Conservation (phyloP, 495 filamentous ascomycete species). For the Barbatosphaeria neglecta region DNA sequence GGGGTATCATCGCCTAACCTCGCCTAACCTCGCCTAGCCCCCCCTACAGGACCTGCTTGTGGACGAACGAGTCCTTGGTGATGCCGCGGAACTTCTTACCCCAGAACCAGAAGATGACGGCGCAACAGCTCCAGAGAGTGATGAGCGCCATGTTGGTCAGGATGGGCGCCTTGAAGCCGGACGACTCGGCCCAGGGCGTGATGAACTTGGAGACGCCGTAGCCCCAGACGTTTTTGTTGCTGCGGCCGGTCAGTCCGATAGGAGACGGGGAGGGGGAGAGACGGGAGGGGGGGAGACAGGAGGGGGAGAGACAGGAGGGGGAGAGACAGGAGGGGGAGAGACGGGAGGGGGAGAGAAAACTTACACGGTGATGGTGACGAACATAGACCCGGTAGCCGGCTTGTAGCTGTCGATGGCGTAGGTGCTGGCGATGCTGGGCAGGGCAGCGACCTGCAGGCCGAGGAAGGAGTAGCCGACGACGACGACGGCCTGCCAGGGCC, state of each 20-base stretch:
- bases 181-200: slow-evolving; percentile 23
- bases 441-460: slow-evolving; percentile 41
- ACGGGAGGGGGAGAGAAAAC: neutral
- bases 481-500: slow-evolving; percentile 44
- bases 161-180: slow-evolving; percentile 12
- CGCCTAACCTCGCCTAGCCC: too few relatives aligned
- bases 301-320: neutral
- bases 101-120: slow-evolving; percentile 42
- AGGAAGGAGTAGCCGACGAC: slow-evolving; percentile 41
- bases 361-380: slow-evolving; percentile 37
- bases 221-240: slow-evolving; percentile 44
- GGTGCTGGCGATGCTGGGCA: slow-evolving; percentile 41
- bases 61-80: slow-evolving; percentile 42
- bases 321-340: neutral
- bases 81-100: slow-evolving; percentile 46
- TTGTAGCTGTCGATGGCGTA: slow-evolving; percentile 50
- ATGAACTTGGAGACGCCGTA: slow-evolving; percentile 40
- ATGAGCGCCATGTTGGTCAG: slow-evolving; percentile 43
- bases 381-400: slow-evolving; percentile 40
- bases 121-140: slow-evolving; percentile 40
- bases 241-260: neutral
- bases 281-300: neutral
- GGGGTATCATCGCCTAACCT: too few relatives aligned
- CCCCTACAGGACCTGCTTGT: too few relatives aligned
- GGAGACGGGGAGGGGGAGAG: neutral